These are phyloP conservation scores for Sugiyamaella sp. DNA, from an alignment of 1,139 yeast genomes.

Conservation along the genomic window DNA sequence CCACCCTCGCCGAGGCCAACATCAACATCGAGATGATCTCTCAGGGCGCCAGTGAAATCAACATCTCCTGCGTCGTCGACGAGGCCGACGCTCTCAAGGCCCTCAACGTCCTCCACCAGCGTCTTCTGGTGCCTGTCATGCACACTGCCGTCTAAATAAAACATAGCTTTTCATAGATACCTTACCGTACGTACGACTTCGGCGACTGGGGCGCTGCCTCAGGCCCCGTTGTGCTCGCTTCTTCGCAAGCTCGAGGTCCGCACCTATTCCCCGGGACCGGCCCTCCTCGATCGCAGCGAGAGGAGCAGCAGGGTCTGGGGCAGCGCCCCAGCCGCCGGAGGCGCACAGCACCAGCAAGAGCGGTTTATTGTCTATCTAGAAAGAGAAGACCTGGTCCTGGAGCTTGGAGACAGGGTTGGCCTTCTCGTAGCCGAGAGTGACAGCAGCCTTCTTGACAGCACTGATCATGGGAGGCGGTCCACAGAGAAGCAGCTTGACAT, in stretches of 20 bases:
- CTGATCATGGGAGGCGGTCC: constrained; percentile 94
- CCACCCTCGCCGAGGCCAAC: constrained; percentile 86
- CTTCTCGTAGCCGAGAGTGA: constrained; percentile 75
- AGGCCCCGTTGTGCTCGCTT: not conserved
- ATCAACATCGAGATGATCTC: constrained; percentile 97
- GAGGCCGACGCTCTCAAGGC: constrained; percentile 84
- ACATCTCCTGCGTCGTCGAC: constrained; percentile 91
- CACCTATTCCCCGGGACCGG: not conserved
- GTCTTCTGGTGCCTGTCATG: constrained; percentile 49
- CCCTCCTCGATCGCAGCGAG: not conserved
- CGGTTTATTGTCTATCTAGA: constrained; percentile 45
- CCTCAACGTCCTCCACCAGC: constrained; percentile 79
- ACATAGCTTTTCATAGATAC: not conserved
- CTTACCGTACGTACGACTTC: not conserved
- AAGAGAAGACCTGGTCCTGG: constrained; percentile 91
- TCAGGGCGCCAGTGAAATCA: constrained; percentile 97
- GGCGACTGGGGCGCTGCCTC: constrained; percentile 4
- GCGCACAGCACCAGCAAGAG: not conserved
- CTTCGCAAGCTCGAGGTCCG: too few species aligned
- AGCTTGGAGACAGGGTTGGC: constrained; percentile 90
- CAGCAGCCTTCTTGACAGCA: constrained; percentile 79
- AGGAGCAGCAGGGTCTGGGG: constrained; percentile 2
- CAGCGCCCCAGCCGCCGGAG: constrained; percentile 8
- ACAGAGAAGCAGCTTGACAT: constrained; percentile 78
- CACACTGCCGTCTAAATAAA: not conserved